Percentiles rank a stretch among this genome's conserved stretches.
phyloP scores from a whole-genome alignment of 176 grass and related monocot genomes.

The Bolboschoenus planiculmis region DNA sequence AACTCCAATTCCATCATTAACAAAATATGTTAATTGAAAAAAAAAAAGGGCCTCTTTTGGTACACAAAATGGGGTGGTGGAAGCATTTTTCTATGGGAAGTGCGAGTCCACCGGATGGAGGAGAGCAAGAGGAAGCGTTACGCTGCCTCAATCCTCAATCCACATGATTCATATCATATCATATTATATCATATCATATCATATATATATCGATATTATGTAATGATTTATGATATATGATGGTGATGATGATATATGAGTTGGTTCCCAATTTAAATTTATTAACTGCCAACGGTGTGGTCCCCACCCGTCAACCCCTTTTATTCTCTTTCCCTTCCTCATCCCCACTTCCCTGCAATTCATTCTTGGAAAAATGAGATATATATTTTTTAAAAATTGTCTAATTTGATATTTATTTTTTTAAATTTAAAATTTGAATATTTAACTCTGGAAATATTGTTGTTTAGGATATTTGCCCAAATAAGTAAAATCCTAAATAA shows the following conservation, averaged over 20 bases:
- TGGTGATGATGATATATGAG: neutral
- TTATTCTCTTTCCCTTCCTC: slow-evolving; percentile 17
- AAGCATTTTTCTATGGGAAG: neutral
- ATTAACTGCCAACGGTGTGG: slow-evolving; percentile 6
- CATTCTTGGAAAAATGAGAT: too few relatives aligned
- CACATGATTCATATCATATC: neutral
- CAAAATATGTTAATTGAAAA: too few relatives aligned
- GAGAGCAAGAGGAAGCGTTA: neutral
- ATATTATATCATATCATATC: too few relatives aligned
- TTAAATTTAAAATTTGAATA: too few relatives aligned
- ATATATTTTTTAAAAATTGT: too few relatives aligned
- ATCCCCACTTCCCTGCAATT: slow-evolving; percentile 20
- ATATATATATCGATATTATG: too few relatives aligned
- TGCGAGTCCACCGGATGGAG: neutral
- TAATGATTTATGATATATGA: too few relatives aligned
- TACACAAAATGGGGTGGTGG: neutral
- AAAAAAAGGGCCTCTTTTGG: neutral
- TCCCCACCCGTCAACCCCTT: neutral
- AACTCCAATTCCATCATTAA: too few relatives aligned
- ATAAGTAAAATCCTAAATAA: too few relatives aligned
- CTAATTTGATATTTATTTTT: too few relatives aligned
- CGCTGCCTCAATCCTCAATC: neutral
- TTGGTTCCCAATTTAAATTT: neutral
- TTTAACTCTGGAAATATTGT: too few relatives aligned
- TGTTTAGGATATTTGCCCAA: too few relatives aligned